Evolutionary conservation across 108 stramenopile genomes (phyloP).

Genomic region (Discostella pseudostelligera): DNA sequence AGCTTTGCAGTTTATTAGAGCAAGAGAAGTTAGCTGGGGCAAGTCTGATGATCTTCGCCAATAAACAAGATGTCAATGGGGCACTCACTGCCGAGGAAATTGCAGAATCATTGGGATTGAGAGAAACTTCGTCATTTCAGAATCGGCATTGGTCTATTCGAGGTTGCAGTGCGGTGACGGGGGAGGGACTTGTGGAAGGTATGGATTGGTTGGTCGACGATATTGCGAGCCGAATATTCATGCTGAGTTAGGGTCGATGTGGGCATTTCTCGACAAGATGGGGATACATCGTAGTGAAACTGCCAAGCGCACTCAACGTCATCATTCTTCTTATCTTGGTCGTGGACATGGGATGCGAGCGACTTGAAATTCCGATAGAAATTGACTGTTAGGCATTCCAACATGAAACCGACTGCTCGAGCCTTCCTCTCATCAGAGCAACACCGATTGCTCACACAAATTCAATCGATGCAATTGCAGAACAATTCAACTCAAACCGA

Average conservation of each 20-base stretch:
- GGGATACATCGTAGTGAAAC: no score
- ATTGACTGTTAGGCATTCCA: no score
- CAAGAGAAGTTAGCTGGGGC: conserved; percentile 99
- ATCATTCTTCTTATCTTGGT: no score
- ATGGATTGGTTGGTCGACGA: conserved; percentile 98
- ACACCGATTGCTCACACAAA: not conserved
- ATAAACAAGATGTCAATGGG: conserved; percentile 96
- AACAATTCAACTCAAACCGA: no score
- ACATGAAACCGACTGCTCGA: no score
- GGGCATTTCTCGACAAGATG: no score
- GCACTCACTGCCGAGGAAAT: conserved; percentile 83
- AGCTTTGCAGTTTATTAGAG: conserved; percentile 77
- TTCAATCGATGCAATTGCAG: no score
- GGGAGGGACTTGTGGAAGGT: conserved; percentile 87
- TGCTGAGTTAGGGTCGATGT: conserved; percentile 53
- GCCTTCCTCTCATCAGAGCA: no score
- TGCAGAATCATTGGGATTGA: conserved; percentile 71
- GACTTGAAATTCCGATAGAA: not conserved
- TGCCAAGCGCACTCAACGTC: no score
- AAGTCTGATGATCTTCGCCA: conserved; percentile 93
- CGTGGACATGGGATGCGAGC: no score
- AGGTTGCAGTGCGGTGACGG: conserved; percentile 93
- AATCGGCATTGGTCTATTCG: conserved; percentile 90
- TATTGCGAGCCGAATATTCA: conserved; percentile 91
- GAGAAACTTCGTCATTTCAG: conserved; percentile 49